phyloP scores from a whole-genome alignment of 2,329 filamentous ascomycete species.

The Alternaria longipes region DNA sequence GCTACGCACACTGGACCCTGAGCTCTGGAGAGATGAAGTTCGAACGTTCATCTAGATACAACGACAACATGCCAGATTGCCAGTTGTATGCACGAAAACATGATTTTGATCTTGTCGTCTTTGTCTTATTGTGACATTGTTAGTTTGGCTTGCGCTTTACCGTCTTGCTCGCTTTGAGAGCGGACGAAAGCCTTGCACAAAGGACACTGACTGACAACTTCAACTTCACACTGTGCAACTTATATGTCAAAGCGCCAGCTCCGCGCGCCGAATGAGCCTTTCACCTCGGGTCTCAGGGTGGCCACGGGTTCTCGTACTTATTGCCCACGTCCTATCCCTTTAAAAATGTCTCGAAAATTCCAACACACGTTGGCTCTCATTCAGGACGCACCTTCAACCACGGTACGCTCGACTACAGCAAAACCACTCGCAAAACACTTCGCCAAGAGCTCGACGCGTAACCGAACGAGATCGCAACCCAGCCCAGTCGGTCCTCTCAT shows the following conservation, averaged over 20 bases:
- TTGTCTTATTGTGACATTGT: slow-evolving; percentile 19
- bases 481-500: not conserved
- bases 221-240: slow-evolving; percentile 4
- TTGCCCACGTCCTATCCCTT: not conserved
- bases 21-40: not conserved
- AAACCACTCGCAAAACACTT: not conserved
- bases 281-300: slow-evolving; percentile 1
- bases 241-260: slow-evolving; percentile 12
- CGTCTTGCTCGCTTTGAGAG: slow-evolving; percentile 10
- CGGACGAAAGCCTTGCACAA: not conserved
- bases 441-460: not conserved
- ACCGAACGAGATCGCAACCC: not conserved
- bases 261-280: not conserved
- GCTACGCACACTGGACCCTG: not conserved
- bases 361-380: not conserved
- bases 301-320: slow-evolving; percentile 11
- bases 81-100: not conserved
- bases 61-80: not conserved
- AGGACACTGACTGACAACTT: slow-evolving; percentile 6
- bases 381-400: not conserved
- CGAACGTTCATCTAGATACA: not conserved
- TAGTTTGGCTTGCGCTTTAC: slow-evolving; percentile 2
- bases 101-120: slow-evolving; percentile 4
- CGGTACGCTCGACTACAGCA: not conserved
- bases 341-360: not conserved